phyloP scores from a whole-genome alignment of 2,329 filamentous ascomycete genomes.

The Colletotrichum melonis region DNA sequence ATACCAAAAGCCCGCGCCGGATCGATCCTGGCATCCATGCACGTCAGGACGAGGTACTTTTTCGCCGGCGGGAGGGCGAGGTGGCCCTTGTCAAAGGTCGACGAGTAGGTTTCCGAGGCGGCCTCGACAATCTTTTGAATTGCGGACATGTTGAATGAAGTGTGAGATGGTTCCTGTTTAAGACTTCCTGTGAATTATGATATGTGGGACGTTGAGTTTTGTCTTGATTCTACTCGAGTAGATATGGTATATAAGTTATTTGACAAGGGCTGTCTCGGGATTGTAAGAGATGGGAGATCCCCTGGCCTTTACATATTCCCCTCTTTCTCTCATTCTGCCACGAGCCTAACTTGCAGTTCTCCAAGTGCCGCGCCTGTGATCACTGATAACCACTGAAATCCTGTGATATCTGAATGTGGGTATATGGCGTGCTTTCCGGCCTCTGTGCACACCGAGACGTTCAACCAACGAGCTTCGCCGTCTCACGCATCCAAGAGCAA shows the following conservation, averaged over 20 bases:
- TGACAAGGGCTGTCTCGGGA: background rate
- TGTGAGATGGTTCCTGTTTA: background rate
- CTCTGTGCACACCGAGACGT: background rate
- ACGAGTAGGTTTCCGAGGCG: constrained; percentile 32
- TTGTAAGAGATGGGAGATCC: constrained; percentile 2
- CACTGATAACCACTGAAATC: background rate
- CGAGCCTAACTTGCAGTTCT: background rate
- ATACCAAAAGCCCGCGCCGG: constrained; percentile 77
- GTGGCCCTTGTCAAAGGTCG: constrained; percentile 71
- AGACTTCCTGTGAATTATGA: background rate
- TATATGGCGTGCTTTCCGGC: constrained; percentile 32
- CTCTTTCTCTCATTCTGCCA: background rate
- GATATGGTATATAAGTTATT: background rate
- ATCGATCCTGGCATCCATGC: constrained; percentile 84
- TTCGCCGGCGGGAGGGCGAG: constrained; percentile 77
- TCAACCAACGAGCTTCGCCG: constrained; percentile 17
- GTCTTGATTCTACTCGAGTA: background rate
- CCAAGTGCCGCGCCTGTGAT: background rate
- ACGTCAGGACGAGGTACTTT: constrained; percentile 74
- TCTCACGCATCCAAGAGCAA: constrained; percentile 8
- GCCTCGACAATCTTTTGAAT: constrained; percentile 35
- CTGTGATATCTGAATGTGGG: constrained; percentile 26
- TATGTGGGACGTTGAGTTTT: background rate
- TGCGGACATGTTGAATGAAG: constrained; percentile 21
- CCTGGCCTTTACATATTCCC: constrained; percentile 2